Evolutionary conservation across 108 stramenopile species (phyloP), one percentile per base, ranked within the genome.

Genomic region (Nitzschia sp.): DNA sequence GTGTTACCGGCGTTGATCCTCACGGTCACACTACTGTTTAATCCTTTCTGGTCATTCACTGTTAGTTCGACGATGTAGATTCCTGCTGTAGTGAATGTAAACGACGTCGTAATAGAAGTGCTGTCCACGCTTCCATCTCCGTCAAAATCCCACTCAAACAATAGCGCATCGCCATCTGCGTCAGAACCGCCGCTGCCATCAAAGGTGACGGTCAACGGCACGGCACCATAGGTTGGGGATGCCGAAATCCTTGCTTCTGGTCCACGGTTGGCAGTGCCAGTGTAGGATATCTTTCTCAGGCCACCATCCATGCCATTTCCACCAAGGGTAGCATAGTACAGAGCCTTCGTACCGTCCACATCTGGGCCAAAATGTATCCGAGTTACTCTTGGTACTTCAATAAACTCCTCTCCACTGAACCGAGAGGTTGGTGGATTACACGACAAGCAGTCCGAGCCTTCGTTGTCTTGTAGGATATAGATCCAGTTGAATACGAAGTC

Each of bases 161-260:
- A 13, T 13, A 41, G 38, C 38, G 13, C 38, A 13, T 41, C 38
- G 13, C 38, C 38, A 13, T 41, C 38, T 15, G 38, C 65, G 30
- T 78, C 76, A 31, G 15, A 44, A 29, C 65, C 67, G 17, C 29
- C 45, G 53, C 35, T 60, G 21, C 71, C 76, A 67, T 72, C 76
- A 45, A 78, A 72, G 25, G 38, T 32, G 0, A 78, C 56, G 27
- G 41, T 55, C n/a, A 31, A 21, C 36, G 59, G 52, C 16, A 68
- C 50, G 3, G 33, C 38, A 6, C 38, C 38, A 6, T 6, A 9
- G 38, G 6, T 41, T 41, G 6, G 9, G 9, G 13, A 41, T 41
- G 13, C 13, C 13, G 38, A 41, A 41, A 41, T 6, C 38, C 13
- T 6, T 9, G 38, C 38, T 41, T 9, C 13, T 13, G 38, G 38